A percentile compares a stretch with the other conserved stretches of the same genome.
Evolutionary conservation across 148 eudicot genomes (phyloP).

Genomic region (Limonium bicolor): DNA sequence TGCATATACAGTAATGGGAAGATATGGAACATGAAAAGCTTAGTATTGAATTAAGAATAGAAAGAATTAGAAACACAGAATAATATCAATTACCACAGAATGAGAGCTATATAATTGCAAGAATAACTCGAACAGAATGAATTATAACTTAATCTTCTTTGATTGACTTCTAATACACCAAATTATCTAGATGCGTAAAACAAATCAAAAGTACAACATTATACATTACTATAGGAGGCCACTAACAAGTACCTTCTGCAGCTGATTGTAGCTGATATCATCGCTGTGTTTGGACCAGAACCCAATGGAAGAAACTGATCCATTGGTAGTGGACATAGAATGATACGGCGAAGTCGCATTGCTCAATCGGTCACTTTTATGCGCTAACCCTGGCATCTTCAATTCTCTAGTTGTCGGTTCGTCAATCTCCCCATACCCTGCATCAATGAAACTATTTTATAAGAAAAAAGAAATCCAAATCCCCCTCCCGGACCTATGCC

Average conservation of each 20-base stretch:
- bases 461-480: no score
- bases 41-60: no score
- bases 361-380: conserved; percentile 29
- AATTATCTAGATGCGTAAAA: background rate
- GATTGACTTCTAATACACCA: no score
- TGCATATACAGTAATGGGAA: no score
- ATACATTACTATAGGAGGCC: no score
- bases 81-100: no score
- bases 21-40: no score
- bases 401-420: conserved; percentile 17
- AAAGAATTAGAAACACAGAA: no score
- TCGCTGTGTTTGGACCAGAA: conserved; percentile 78
- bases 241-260: conserved; percentile 53
- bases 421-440: conserved; percentile 14
- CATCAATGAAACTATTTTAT: conserved; percentile 1
- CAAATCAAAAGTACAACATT: no score
- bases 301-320: conserved; percentile 46
- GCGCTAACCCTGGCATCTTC: conserved; percentile 68
- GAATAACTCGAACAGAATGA: no score
- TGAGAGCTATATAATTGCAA: no score
- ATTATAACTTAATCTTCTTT: no score
- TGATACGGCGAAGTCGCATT: conserved; percentile 25
- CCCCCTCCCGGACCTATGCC: background rate
- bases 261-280: conserved; percentile 66
- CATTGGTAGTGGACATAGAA: conserved; percentile 33